These are phyloP conservation scores for Mucuna pruriens DNA, from an alignment of 306 rosid genomes.

Conservation along the genomic window DNA sequence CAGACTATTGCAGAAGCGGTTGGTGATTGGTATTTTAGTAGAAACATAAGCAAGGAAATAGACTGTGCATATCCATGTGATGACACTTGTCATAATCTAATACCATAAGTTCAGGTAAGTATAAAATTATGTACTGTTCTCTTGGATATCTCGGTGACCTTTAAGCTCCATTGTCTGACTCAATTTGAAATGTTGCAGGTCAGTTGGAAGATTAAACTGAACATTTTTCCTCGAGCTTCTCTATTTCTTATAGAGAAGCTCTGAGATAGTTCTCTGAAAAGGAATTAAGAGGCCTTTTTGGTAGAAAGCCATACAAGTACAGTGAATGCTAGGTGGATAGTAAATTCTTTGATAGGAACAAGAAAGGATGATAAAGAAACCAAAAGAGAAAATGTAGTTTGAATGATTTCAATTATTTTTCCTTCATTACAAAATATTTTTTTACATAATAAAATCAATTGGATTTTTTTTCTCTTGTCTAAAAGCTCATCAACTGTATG, in stretches of 20 bases:
- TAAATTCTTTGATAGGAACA: slow-evolving; percentile 36
- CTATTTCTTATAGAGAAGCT: slow-evolving; percentile 25
- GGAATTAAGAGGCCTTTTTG: slow-evolving; percentile 10
- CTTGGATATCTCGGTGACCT: not conserved
- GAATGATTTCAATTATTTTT: slow-evolving; percentile 7
- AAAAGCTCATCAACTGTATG: not conserved
- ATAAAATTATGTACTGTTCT: not conserved
- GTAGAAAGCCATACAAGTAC: slow-evolving; percentile 34
- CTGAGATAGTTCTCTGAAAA: not conserved
- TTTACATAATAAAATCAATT: slow-evolving; percentile 19
- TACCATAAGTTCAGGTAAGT: slow-evolving; percentile 57
- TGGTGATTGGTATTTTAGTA: slow-evolving; percentile 93
- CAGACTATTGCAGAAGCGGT: slow-evolving; percentile 94
- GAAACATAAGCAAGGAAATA: slow-evolving; percentile 63
- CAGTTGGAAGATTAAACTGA: slow-evolving; percentile 27
- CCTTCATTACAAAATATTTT: slow-evolving; percentile 20
- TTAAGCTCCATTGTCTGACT: slow-evolving; percentile 27
- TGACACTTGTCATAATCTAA: slow-evolving; percentile 74
- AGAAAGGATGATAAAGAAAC: slow-evolving; percentile 12
- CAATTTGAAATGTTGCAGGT: slow-evolving; percentile 43
- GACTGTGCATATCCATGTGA: slow-evolving; percentile 93
- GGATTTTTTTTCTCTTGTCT: not conserved
- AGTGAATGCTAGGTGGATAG: slow-evolving; percentile 32
- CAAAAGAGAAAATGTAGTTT: not conserved
- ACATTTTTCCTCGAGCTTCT: slow-evolving; percentile 27